These are phyloP conservation scores for Zizania latifolia DNA, from an alignment of 176 grass and related monocot genomes.

Conservation along the genomic window DNA sequence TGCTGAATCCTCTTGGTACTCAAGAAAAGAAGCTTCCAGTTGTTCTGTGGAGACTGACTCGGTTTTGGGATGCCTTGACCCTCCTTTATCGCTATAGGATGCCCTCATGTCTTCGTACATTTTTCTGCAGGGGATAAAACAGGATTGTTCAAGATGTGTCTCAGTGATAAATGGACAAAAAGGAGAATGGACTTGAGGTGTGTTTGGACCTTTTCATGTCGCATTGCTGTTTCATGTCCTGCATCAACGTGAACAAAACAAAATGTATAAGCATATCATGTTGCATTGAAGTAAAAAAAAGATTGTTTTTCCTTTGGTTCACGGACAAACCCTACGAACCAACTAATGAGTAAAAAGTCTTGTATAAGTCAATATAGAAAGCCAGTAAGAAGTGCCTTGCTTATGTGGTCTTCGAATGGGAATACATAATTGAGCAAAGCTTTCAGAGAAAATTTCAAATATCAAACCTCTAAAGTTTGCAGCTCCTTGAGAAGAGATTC, in stretches of 20 bases:
- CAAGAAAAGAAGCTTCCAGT: constrained; percentile 47
- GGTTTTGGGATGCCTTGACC: constrained; percentile 45
- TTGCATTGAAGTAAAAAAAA: neutral
- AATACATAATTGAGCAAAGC: constrained; percentile 4
- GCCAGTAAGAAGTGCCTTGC: neutral
- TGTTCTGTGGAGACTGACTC: constrained; percentile 52
- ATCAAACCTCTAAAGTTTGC: constrained; percentile 79
- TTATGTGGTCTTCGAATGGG: neutral
- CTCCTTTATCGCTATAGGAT: constrained; percentile 59
- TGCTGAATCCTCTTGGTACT: constrained; percentile 73
- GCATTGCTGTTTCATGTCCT: constrained; percentile 91
- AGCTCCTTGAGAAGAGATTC: constrained; percentile 99
- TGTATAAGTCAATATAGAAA: constrained; percentile 12
- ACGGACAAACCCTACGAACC: neutral
- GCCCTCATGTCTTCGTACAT: constrained; percentile 64
- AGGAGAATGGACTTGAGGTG: neutral
- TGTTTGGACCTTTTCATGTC: constrained; percentile 76
- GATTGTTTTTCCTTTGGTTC: neutral
- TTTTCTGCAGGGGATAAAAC: constrained; percentile 41
- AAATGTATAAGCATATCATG: constrained; percentile 27
- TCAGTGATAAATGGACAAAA: neutral
- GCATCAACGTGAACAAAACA: constrained; percentile 17
- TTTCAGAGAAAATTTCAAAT: constrained; percentile 9
- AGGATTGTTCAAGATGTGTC: neutral
- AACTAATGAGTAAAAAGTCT: constrained; percentile 6